These are phyloP conservation scores for Linderina pennispora DNA, from an alignment of 192 early-diverging fungal genomes.

Conservation along the genomic window DNA sequence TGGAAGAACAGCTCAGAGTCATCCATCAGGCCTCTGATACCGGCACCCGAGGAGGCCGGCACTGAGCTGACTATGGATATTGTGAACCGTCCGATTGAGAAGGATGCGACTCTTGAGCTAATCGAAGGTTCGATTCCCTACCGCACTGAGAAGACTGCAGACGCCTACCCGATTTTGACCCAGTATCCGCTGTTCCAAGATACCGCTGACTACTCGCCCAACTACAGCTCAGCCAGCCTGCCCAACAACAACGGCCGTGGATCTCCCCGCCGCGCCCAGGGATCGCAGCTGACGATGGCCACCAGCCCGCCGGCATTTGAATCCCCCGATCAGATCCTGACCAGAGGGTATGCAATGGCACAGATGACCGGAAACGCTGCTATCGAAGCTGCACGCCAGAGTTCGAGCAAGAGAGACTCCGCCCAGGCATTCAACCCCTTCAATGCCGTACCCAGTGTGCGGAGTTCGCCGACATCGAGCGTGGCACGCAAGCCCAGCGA, in stretches of 20 bases:
- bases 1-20: neutral
- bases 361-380: slow-evolving; percentile 23
- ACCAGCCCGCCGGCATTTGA: slow-evolving; percentile 1
- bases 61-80: slow-evolving; percentile 44
- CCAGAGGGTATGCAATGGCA: slow-evolving; percentile 17
- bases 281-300: too few relatives aligned
- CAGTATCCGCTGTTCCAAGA: slow-evolving; percentile 5
- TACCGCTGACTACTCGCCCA: neutral
- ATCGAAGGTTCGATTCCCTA: slow-evolving; percentile 25
- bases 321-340: slow-evolving; percentile 1
- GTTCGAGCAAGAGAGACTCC: slow-evolving; percentile 5
- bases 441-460: slow-evolving; percentile 17
- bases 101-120: slow-evolving; percentile 28
- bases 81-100: slow-evolving; percentile 24
- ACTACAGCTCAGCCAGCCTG: neutral
- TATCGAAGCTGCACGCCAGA: slow-evolving; percentile 24
- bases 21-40: neutral
- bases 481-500: slow-evolving; percentile 17
- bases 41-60: slow-evolving; percentile 17
- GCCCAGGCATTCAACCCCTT: slow-evolving; percentile 29
- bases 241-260: neutral
- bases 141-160: slow-evolving; percentile 32
- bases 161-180: slow-evolving; percentile 24
- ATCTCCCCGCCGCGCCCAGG: too few relatives aligned
- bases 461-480: slow-evolving; percentile 15